Percentiles rank a stretch among this genome's conserved stretches.
phyloP scores from a whole-genome alignment of 805 yeast species.

The Clavispora fructus region DNA sequence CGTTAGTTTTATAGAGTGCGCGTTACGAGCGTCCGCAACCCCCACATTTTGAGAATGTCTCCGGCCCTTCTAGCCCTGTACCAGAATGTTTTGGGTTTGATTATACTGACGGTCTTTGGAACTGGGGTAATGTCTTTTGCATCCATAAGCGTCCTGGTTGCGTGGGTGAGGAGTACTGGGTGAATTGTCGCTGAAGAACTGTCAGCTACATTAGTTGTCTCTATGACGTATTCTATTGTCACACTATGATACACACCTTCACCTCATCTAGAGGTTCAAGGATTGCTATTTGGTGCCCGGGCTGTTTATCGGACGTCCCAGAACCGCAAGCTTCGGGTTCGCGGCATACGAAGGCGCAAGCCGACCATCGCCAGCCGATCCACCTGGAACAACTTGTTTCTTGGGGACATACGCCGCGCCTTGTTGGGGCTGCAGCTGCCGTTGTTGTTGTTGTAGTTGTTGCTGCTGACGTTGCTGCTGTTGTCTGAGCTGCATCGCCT shows the following conservation, averaged over 20 bases:
- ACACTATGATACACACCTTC: neutral
- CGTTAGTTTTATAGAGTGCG: neutral
- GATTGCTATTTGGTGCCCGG: neutral
- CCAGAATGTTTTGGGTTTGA: too few relatives aligned
- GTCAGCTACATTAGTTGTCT: too few relatives aligned
- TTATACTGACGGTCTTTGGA: too few relatives aligned
- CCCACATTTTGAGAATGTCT: too few relatives aligned
- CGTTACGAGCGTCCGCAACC: neutral
- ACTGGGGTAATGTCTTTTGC: too few relatives aligned
- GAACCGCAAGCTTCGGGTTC: neutral
- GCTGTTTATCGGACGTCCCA: neutral
- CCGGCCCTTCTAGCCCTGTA: too few relatives aligned
- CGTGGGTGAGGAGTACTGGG: too few relatives aligned
- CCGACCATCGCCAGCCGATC: neutral
- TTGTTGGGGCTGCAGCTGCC: slow-evolving; percentile 1
- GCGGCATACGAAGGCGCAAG: neutral
- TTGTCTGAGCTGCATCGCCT: slow-evolving; percentile 9
- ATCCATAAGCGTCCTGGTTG: too few relatives aligned
- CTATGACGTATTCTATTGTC: neutral
- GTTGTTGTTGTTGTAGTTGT: slow-evolving; percentile 8
- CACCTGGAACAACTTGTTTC: neutral
- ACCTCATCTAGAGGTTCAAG: slow-evolving; percentile 1
- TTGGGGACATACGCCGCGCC: slow-evolving; percentile 1
- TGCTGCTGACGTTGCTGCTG: slow-evolving; percentile 9
- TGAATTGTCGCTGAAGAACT: too few relatives aligned